These are phyloP conservation scores for Myriosclerotinia duriaeana DNA, from an alignment of 2,329 filamentous ascomycete species.

Conservation along the genomic window DNA sequence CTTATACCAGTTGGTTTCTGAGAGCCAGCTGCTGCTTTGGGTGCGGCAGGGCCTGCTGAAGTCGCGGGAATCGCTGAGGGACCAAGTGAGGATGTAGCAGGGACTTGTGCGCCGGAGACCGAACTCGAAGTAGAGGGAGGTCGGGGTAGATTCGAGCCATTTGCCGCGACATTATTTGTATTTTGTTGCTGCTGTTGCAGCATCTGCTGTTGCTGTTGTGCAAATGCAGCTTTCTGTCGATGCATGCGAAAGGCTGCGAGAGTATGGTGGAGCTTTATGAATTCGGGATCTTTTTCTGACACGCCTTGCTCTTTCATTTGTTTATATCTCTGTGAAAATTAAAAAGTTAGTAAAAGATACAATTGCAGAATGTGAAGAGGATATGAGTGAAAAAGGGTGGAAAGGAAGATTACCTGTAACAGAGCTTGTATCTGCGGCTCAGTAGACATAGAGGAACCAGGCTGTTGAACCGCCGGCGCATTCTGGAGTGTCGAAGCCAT, in stretches of 20 bases:
- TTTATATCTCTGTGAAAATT: constrained; percentile 69
- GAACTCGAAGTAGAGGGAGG: constrained; percentile 41
- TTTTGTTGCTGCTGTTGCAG: constrained; percentile 53
- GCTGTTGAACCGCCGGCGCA: constrained; percentile 66
- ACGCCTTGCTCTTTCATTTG: constrained; percentile 86
- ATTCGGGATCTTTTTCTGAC: constrained; percentile 80
- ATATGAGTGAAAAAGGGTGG: constrained; percentile 21
- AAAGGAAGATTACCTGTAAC: constrained; percentile 49
- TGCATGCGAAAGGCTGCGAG: constrained; percentile 70
- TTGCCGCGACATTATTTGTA: constrained; percentile 53
- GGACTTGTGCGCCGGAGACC: constrained; percentile 29
- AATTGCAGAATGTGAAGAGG: constrained; percentile 11
- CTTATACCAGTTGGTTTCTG: constrained; percentile 36
- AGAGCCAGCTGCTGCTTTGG: constrained; percentile 33
- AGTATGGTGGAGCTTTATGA: constrained; percentile 76
- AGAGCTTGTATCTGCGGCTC: constrained; percentile 71
- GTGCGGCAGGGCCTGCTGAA: constrained; percentile 28
- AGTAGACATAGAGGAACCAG: constrained; percentile 60
- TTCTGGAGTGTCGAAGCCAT: constrained; percentile 79
- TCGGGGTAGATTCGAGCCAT: constrained; percentile 56
- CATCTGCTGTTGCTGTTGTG: constrained; percentile 49
- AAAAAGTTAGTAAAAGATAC: constrained; percentile 11
- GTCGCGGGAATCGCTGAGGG: constrained; percentile 38
- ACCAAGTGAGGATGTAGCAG: constrained; percentile 34
- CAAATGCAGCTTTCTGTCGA: constrained; percentile 38